Evolutionary conservation across 441 rosid species (phyloP).

Genomic region (Manihot esculenta): DNA sequence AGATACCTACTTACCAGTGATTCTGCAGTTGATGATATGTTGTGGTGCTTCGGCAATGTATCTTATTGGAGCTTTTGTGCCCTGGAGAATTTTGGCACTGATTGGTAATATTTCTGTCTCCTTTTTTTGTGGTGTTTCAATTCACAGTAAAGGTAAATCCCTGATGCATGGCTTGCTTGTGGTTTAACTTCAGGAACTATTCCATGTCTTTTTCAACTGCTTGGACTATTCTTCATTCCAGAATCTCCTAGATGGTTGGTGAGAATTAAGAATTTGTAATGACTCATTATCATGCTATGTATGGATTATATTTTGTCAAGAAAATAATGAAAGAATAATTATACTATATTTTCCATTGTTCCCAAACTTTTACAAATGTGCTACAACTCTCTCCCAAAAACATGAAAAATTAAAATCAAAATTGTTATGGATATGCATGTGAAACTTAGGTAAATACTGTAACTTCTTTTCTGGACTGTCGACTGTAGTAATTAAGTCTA

Average conservation of each 20-base stretch:
- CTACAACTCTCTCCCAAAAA: slow-evolving; percentile 1
- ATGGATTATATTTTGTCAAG: neutral
- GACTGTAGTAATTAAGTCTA: no score
- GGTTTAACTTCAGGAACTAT: slow-evolving; percentile 52
- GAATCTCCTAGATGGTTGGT: slow-evolving; percentile 97
- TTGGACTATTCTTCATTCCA: slow-evolving; percentile 81
- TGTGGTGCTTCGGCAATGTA: slow-evolving; percentile 61
- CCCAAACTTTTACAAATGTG: neutral
- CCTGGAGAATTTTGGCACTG: slow-evolving; percentile 66
- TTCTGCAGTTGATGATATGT: slow-evolving; percentile 79
- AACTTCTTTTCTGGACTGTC: neutral
- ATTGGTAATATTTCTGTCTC: slow-evolving; percentile 42
- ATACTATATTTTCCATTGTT: slow-evolving; percentile 1
- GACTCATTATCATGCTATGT: neutral
- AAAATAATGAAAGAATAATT: neutral
- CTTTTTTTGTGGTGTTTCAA: slow-evolving; percentile 5
- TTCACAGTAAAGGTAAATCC: slow-evolving; percentile 9
- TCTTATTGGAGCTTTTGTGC: slow-evolving; percentile 57
- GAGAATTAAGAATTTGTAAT: slow-evolving; percentile 21
- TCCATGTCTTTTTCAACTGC: slow-evolving; percentile 73
- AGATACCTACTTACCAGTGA: slow-evolving; percentile 7
- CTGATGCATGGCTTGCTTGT: slow-evolving; percentile 9
- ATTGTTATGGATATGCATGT: no score
- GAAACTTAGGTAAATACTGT: neutral
- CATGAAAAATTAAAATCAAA: neutral